Conservation (phyloP, 169 alveolate genomes). For the Plasmodium adleri region DNA sequence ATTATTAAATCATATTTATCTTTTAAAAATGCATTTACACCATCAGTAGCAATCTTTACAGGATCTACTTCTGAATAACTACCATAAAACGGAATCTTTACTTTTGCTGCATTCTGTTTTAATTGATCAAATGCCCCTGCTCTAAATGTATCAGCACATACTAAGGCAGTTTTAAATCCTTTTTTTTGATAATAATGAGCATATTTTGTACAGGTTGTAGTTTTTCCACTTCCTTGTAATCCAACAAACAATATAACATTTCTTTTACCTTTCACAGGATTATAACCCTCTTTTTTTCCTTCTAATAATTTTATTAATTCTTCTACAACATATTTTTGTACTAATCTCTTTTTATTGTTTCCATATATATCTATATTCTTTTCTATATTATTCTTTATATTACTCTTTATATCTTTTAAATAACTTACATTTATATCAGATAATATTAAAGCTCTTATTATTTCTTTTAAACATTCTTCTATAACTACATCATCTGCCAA, state of each 20-base stretch:
- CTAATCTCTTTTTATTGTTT: slow-evolving; percentile 85
- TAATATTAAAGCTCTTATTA: slow-evolving; percentile 93
- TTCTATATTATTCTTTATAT: slow-evolving; percentile 90
- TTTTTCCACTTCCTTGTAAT: slow-evolving; percentile 99
- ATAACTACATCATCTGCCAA: slow-evolving; percentile 94
- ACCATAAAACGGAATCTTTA: slow-evolving; percentile 98
- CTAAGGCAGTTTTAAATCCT: slow-evolving; percentile 98
- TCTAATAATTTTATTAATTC: slow-evolving; percentile 95
- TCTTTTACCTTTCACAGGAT: slow-evolving; percentile 93
- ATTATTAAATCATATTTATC: slow-evolving; percentile 97
- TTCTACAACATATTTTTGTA: slow-evolving; percentile 84
- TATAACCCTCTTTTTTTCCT: slow-evolving; percentile 92
- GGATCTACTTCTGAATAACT: slow-evolving; percentile 99
- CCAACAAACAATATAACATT: slow-evolving; percentile 99
- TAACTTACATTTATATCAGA: slow-evolving; percentile 95
- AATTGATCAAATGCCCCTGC: slow-evolving; percentile 99
- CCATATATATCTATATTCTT: slow-evolving; percentile 86
- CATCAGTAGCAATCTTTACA: slow-evolving; percentile 98
- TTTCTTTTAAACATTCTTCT: slow-evolving; percentile 92
- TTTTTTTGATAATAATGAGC: slow-evolving; percentile 97
- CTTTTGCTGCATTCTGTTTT: slow-evolving; percentile 99
- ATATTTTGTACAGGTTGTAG: slow-evolving; percentile 99
- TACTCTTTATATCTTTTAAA: slow-evolving; percentile 92
- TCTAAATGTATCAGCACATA: slow-evolving; percentile 99
- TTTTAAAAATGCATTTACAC: slow-evolving; percentile 95